A percentile compares a stretch with the other conserved stretches of the same genome.
These are phyloP conservation scores for Phytophthora ohioensis DNA, from an alignment of 352 stramenopile species.

Conservation along the genomic window DNA sequence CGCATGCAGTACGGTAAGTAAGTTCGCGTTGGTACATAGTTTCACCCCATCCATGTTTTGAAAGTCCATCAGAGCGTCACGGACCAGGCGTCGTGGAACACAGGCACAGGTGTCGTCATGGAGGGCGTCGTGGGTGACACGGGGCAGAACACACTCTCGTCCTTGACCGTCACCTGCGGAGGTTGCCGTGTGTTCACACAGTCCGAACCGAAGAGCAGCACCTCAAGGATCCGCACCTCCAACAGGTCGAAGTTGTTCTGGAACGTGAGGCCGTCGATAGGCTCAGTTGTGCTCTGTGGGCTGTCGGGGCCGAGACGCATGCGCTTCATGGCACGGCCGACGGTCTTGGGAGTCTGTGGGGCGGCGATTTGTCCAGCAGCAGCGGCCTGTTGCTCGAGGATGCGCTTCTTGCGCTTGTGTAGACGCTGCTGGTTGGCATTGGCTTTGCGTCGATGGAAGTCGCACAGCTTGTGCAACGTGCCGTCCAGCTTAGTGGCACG, in stretches of 20 bases:
- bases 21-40: slow-evolving; percentile 36
- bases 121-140: slow-evolving; percentile 23
- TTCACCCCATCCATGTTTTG: slow-evolving; percentile 16
- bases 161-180: slow-evolving; percentile 13
- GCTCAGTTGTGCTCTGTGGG: slow-evolving; percentile 31
- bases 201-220: slow-evolving; percentile 47
- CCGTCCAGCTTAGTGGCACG: slow-evolving; percentile 59
- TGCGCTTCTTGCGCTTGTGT: slow-evolving; percentile 50
- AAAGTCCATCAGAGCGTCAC: slow-evolving; percentile 31
- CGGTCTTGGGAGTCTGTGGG: slow-evolving; percentile 19
- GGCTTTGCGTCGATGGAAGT: slow-evolving; percentile 60
- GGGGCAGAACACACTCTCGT: slow-evolving; percentile 1
- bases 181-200: slow-evolving; percentile 2
- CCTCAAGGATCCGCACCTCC: slow-evolving; percentile 49
- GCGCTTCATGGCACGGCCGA: slow-evolving; percentile 19
- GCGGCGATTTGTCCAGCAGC: neutral
- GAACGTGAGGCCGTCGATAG: slow-evolving; percentile 30
- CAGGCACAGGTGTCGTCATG: slow-evolving; percentile 9
- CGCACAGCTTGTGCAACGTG: slow-evolving; percentile 58
- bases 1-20: slow-evolving; percentile 17
- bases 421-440: slow-evolving; percentile 61
- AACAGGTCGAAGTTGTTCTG: slow-evolving; percentile 40
- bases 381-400: slow-evolving; percentile 33
- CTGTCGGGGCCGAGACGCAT: slow-evolving; percentile 18
- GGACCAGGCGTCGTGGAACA: slow-evolving; percentile 36